Evolutionary conservation across 768 basidiomycete species (phyloP).

Genomic region (Boletus coccyginus): DNA sequence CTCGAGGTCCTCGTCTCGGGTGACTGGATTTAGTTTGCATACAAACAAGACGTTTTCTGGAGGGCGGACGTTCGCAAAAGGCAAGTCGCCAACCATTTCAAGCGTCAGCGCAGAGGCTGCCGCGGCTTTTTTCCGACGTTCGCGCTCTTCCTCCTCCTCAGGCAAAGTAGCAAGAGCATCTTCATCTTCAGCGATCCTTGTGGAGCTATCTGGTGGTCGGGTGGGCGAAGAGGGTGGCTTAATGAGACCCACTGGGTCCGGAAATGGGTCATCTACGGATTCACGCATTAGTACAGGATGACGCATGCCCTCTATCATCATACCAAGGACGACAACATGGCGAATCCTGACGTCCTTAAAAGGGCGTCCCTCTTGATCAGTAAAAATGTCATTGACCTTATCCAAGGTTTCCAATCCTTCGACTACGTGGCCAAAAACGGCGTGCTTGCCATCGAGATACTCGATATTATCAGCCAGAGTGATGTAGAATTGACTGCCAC

Average conservation of each 20-base stretch:
- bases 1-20: constrained; percentile 93
- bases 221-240: constrained; percentile 75
- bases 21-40: constrained; percentile 96
- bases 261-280: constrained; percentile 85
- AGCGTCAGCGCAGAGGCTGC: constrained; percentile 92
- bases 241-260: constrained; percentile 76
- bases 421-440: constrained; percentile 94
- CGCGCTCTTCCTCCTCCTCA: constrained; percentile 80
- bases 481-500: constrained; percentile 96
- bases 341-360: constrained; percentile 93
- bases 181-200: constrained; percentile 94
- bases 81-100: constrained; percentile 99
- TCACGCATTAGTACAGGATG: constrained; percentile 1
- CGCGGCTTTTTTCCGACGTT: constrained; percentile 84
- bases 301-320: neutral
- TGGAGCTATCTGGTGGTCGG: constrained; percentile 79
- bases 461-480: constrained; percentile 89
- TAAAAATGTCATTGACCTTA: constrained; percentile 88
- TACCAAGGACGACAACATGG: constrained; percentile 94
- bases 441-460: constrained; percentile 92
- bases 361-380: constrained; percentile 85
- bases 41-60: constrained; percentile 99
- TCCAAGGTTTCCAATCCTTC: constrained; percentile 91
- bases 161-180: constrained; percentile 79
- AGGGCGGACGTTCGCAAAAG: constrained; percentile 96